Conservation (phyloP, 78 protist species). For the Isochrysis galbana region DNA sequence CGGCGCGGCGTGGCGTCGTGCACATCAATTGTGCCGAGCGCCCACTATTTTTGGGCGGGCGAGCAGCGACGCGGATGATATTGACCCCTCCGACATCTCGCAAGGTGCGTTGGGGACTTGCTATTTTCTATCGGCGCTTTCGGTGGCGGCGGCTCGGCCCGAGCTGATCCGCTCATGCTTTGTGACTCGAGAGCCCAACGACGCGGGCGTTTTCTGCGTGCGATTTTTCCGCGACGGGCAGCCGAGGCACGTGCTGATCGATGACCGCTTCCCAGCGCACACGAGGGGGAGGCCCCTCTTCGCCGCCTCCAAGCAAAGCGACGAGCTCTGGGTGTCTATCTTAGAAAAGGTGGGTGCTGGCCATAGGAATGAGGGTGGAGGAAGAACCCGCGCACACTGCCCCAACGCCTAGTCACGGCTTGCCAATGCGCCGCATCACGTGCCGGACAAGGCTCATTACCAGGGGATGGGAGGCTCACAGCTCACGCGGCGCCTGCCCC, state of each 20-base stretch:
- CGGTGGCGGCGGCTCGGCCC: slow-evolving; percentile 23
- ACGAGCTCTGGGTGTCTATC: slow-evolving; percentile 7
- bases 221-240: neutral
- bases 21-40: neutral
- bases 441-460: too few relatives aligned
- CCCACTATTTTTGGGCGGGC: neutral
- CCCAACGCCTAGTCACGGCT: too few relatives aligned
- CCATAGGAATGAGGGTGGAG: too few relatives aligned
- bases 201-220: neutral
- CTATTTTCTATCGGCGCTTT: slow-evolving; percentile 37
- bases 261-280: neutral
- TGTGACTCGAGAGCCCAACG: neutral
- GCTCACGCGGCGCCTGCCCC: too few relatives aligned
- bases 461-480: too few relatives aligned
- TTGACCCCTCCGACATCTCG: neutral
- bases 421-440: too few relatives aligned
- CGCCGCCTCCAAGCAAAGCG: neutral
- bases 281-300: neutral
- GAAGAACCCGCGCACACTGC: too few relatives aligned
- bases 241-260: neutral
- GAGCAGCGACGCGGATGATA: neutral
- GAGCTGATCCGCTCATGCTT: slow-evolving; percentile 12
- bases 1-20: neutral
- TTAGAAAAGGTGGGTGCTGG: too few relatives aligned
- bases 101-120: slow-evolving; percentile 57